A percentile compares a stretch with the other conserved stretches of the same genome.
phyloP scores from a whole-genome alignment of 2,329 filamentous ascomycete species.

The Pseudocercospora vitis region DNA sequence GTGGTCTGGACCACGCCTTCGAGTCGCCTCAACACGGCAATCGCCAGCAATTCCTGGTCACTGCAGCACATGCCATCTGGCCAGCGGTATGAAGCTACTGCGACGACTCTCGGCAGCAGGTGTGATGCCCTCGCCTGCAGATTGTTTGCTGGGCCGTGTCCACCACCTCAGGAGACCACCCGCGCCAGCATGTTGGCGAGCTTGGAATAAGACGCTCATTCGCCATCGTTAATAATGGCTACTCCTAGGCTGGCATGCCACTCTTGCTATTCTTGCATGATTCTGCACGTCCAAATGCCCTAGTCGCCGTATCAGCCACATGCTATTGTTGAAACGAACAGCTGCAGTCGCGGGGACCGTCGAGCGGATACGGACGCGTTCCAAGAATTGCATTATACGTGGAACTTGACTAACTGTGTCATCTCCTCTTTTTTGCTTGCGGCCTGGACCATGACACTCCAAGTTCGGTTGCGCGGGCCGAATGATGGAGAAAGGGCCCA shows the following conservation, averaged over 20 bases:
- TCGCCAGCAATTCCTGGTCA: background rate
- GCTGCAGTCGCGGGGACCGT: too few relatives aligned
- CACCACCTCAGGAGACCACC: background rate
- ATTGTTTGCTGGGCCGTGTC: background rate
- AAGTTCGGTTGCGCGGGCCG: slow-evolving; percentile 1
- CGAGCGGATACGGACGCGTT: background rate
- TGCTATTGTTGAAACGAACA: background rate
- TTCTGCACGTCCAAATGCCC: background rate
- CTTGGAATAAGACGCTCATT: background rate
- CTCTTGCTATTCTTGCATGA: background rate
- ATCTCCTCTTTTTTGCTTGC: slow-evolving; percentile 1
- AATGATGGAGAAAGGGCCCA: slow-evolving; percentile 4
- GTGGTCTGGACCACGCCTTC: background rate
- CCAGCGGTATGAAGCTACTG: background rate
- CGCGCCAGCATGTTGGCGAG: background rate
- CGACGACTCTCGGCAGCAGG: background rate
- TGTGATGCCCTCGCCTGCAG: background rate
- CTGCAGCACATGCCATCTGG: background rate
- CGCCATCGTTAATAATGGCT: background rate
- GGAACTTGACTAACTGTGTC: background rate
- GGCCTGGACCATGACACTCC: background rate
- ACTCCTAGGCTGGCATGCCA: background rate
- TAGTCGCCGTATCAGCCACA: background rate
- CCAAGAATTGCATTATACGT: background rate
- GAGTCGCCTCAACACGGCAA: background rate